Evolutionary conservation across 2,329 filamentous ascomycete species (phyloP), one percentile per base, ranked within the genome.

Genomic region (Didymella sp.): DNA sequence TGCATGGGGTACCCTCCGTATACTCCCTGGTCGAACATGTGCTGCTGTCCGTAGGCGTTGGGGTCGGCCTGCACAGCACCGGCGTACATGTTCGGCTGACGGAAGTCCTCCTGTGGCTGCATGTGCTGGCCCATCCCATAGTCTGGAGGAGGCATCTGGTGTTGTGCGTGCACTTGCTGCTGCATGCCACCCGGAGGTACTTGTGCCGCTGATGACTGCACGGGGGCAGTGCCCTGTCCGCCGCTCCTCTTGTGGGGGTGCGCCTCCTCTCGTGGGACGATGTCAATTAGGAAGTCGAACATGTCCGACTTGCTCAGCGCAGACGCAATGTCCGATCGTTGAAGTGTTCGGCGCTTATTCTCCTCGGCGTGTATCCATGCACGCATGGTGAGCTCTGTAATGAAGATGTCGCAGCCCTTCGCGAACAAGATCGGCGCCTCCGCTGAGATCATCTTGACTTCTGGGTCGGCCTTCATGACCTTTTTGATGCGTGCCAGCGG

Each of bases 231-330:
- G 42, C 68, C 78, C 7, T 60, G 61, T 6, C 44, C 50, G 61
- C 46, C 69, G 56, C 67, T 73, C 50, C 93, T 84, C 80, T 96
- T 97, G 37, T 92, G 92, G 21, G 89, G 87, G 9, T 90, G 85
- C 31, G 94, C 92, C 77, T 99, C 95, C 76, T 99, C 95, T 49
- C 95, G 89, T 3, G 95, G 95, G 6, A 99, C 95, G 60, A 99
- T 99, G 74, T 99, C 95, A 75, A 99, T 99, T 58, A 99, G 83
- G 79, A 99, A 99, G 80, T 99, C 95, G 77, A 99, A 99, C 95
- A 99, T 99, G 80, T 99, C 95, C 21, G 92, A 97, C 79, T 99
- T 99, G 58, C 92, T 90, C 22, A 99, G 83, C 13, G 95, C 95
- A 11, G 92, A 96, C 21, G 95, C 95, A 74, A 99, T 99, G 73